phyloP scores from a whole-genome alignment of 257 asterid genomes.

The Solanum piurae region DNA sequence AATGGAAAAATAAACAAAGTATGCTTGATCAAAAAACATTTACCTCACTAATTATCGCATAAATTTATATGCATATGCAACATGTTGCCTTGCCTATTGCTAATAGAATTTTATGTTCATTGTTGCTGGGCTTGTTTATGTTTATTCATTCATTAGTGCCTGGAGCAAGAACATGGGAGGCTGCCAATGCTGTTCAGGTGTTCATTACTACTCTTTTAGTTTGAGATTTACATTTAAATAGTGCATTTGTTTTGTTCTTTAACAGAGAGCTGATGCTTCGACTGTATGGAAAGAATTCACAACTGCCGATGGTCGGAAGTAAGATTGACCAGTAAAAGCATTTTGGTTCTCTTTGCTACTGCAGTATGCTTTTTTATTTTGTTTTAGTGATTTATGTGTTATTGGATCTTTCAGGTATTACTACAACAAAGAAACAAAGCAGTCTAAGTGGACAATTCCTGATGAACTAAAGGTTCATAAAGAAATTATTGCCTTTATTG shows the following conservation, averaged over 20 bases:
- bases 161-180: not conserved
- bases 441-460: constrained; percentile 93
- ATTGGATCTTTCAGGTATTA: constrained; percentile 55
- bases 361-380: not conserved
- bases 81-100: not conserved
- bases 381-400: not conserved
- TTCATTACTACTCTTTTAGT: not conserved
- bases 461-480: constrained; percentile 76
- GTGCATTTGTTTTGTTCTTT: constrained; percentile 5
- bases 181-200: not conserved
- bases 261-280: constrained; percentile 95
- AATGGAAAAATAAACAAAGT: not conserved
- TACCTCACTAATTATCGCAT: not conserved
- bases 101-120: not conserved
- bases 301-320: constrained; percentile 96
- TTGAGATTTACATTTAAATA: not conserved
- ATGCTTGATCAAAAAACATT: not conserved
- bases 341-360: not conserved
- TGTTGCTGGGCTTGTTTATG: not conserved
- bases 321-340: constrained; percentile 20
- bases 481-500: not conserved
- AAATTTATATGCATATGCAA: not conserved
- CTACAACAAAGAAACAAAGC: constrained; percentile 92
- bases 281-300: constrained; percentile 97
- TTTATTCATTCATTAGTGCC: not conserved